A percentile compares a stretch with the other conserved stretches of the same genome.
These are phyloP conservation scores for Ormosia semicastrata DNA, from an alignment of 306 rosid genomes.

Conservation along the genomic window DNA sequence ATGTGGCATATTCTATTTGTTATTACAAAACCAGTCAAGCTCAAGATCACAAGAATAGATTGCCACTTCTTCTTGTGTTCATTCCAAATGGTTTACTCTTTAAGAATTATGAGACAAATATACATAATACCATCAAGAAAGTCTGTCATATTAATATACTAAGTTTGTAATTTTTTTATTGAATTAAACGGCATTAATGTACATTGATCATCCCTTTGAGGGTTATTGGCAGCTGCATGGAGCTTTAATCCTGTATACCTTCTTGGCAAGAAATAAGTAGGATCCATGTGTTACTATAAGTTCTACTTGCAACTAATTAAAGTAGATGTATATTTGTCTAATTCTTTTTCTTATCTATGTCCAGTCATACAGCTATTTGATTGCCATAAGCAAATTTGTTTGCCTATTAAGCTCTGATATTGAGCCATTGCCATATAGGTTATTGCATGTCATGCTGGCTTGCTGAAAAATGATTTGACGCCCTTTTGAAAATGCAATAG, in stretches of 20 bases:
- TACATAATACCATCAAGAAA: no score
- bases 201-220: background rate
- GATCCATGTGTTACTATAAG: background rate
- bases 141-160: background rate
- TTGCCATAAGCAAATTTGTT: conserved; percentile 1
- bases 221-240: background rate
- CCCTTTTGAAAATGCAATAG: background rate
- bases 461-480: conserved; percentile 9
- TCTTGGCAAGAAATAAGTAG: background rate
- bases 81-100: no score
- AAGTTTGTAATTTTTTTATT: background rate
- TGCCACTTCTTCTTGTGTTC: no score
- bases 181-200: background rate
- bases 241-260: conserved; percentile 7
- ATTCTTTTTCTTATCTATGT: background rate
- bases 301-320: background rate
- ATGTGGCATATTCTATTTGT: no score
- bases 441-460: background rate
- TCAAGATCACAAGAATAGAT: no score
- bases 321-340: background rate
- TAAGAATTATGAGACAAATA: no score
- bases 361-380: conserved; percentile 10
- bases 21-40: no score
- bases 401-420: conserved; percentile 9
- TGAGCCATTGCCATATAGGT: conserved; percentile 1